Evolutionary conservation across 495 filamentous ascomycete genomes (phyloP).

Genomic region (Aspergillus sclerotioniger): DNA sequence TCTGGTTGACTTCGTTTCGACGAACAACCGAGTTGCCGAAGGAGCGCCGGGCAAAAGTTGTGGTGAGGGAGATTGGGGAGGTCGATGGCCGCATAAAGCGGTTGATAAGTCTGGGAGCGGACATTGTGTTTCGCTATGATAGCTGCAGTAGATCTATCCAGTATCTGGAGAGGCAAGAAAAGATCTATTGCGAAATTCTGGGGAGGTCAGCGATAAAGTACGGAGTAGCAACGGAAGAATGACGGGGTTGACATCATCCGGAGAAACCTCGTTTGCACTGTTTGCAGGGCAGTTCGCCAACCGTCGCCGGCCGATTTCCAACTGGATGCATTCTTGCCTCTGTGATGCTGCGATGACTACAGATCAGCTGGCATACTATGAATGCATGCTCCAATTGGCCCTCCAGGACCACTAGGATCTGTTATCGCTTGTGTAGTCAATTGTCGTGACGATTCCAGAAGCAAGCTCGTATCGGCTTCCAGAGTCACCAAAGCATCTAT

Average conservation of each 20-base stretch:
- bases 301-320: slow-evolving; percentile 14
- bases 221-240: slow-evolving; percentile 10
- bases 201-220: slow-evolving; percentile 6
- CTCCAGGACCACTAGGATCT: too few species aligned
- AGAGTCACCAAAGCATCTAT: too few species aligned
- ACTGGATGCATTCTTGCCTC: background rate
- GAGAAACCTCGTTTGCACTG: slow-evolving; percentile 35
- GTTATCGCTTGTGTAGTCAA: too few species aligned
- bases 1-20: slow-evolving; percentile 27
- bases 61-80: slow-evolving; percentile 20
- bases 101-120: slow-evolving; percentile 32
- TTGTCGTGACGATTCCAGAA: too few species aligned
- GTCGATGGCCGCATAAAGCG: slow-evolving; percentile 33
- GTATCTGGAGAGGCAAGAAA: slow-evolving; percentile 4
- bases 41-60: slow-evolving; percentile 27
- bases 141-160: background rate
- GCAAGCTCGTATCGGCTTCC: too few species aligned
- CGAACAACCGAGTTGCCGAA: slow-evolving; percentile 39
- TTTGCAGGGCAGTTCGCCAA: slow-evolving; percentile 34
- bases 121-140: slow-evolving; percentile 32
- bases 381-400: too few species aligned
- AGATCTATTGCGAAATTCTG: background rate
- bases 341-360: slow-evolving; percentile 5
- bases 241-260: slow-evolving; percentile 45
- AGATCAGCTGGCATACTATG: background rate